Evolutionary conservation across 805 yeast genomes (phyloP).

Genomic region (Allodekkera sacchari): DNA sequence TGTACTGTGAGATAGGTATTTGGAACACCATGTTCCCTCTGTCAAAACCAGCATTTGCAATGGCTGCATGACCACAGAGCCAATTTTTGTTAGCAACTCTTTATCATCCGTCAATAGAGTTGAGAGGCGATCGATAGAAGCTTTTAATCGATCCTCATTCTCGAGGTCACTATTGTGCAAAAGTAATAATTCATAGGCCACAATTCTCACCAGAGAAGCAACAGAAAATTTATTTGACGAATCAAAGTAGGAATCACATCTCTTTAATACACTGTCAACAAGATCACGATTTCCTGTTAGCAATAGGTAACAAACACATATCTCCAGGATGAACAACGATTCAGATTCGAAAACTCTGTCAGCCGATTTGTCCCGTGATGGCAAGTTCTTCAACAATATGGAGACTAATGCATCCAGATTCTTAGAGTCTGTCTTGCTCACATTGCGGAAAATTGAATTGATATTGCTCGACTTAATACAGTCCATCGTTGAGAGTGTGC

Average conservation of each 20-base stretch:
- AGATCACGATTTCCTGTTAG: slow-evolving; percentile 19
- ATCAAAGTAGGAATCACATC: slow-evolving; percentile 15
- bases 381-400: slow-evolving; percentile 27
- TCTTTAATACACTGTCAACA: slow-evolving; percentile 13
- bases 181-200: slow-evolving; percentile 44
- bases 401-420: slow-evolving; percentile 29
- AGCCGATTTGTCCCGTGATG: slow-evolving; percentile 17
- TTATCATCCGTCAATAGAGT: slow-evolving; percentile 20
- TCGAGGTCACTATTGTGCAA: slow-evolving; percentile 26
- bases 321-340: slow-evolving; percentile 23
- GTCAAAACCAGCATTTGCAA: slow-evolving; percentile 40
- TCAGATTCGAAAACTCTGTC: slow-evolving; percentile 20
- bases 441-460: slow-evolving; percentile 43
- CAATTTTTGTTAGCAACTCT: slow-evolving; percentile 38
- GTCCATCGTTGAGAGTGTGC: slow-evolving; percentile 73
- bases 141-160: slow-evolving; percentile 13
- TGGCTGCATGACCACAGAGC: slow-evolving; percentile 36
- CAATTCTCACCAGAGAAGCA: slow-evolving; percentile 30
- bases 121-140: slow-evolving; percentile 19
- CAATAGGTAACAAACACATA: slow-evolving; percentile 23
- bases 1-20: slow-evolving; percentile 27
- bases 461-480: slow-evolving; percentile 70
- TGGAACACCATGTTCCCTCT: slow-evolving; percentile 34
- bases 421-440: slow-evolving; percentile 29
- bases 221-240: slow-evolving; percentile 19